Percentiles rank a stretch among this genome's conserved stretches.
Evolutionary conservation across 192 early-diverging fungal genomes (phyloP).

Genomic region (Haplosporangium gracile): DNA sequence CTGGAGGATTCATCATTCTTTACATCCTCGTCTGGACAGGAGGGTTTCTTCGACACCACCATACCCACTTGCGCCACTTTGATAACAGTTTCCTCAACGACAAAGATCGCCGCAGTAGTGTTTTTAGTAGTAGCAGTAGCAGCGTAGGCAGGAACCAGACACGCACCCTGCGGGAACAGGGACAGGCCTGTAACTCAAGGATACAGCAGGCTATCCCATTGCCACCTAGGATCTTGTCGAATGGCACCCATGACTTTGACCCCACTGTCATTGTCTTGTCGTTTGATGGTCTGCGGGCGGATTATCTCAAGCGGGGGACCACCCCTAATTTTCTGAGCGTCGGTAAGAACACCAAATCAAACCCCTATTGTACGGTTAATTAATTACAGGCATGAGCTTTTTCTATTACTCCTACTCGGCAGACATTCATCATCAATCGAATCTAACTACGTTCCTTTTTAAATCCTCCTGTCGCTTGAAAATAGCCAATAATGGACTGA

Average conservation of each 20-base stretch:
- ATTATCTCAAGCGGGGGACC: constrained; percentile 82
- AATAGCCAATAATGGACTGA: constrained; percentile 61
- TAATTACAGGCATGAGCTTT: background rate
- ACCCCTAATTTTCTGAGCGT: constrained; percentile 76
- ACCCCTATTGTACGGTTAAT: background rate
- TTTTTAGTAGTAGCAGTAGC: background rate
- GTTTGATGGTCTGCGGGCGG: constrained; percentile 88
- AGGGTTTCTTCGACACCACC: background rate
- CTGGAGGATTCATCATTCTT: constrained; percentile 18
- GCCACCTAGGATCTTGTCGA: constrained; percentile 42
- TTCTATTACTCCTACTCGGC: background rate
- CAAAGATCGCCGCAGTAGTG: background rate
- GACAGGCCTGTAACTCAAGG: constrained; percentile 18
- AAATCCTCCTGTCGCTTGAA: background rate
- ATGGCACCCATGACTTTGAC: constrained; percentile 77
- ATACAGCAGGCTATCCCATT: constrained; percentile 12
- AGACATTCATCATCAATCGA: background rate
- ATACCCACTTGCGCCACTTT: background rate
- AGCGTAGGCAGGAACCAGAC: background rate
- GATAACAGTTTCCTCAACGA: background rate
- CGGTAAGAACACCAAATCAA: constrained; percentile 52
- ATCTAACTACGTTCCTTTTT: background rate
- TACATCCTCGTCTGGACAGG: constrained; percentile 16
- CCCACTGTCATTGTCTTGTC: constrained; percentile 86
- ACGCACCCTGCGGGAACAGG: background rate